phyloP scores from a whole-genome alignment of 495 filamentous ascomycete species.

The Podospora pseudocomata region DNA sequence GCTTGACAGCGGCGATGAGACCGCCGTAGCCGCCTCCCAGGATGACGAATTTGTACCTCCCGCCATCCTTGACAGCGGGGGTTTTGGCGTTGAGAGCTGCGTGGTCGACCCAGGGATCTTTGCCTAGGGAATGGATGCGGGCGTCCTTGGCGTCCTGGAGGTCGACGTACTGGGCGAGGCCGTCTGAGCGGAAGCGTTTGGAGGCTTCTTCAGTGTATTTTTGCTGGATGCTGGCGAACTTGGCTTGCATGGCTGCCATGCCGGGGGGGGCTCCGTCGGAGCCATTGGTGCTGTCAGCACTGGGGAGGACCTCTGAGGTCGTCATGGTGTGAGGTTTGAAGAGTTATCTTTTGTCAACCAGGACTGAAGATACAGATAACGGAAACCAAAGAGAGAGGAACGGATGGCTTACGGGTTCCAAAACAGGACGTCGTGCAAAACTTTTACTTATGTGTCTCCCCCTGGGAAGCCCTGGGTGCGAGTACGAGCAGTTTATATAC shows the following conservation, averaged over 20 bases:
- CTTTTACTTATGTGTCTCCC: neutral
- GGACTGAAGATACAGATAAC: neutral
- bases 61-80: conserved; percentile 25
- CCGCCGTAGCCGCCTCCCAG: conserved; percentile 54
- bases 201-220: conserved; percentile 46
- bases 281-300: neutral
- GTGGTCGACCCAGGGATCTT: conserved; percentile 49
- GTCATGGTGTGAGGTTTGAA: neutral
- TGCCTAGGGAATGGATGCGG: conserved; percentile 33
- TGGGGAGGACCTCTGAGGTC: neutral
- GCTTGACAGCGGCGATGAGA: conserved; percentile 45
- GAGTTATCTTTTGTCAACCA: neutral
- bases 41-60: conserved; percentile 44
- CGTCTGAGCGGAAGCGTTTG: conserved; percentile 46
- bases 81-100: conserved; percentile 34
- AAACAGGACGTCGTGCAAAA: neutral
- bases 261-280: too few species aligned
- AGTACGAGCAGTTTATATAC: neutral
- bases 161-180: conserved; percentile 40
- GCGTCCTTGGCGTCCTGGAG: conserved; percentile 30
- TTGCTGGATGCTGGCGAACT: conserved; percentile 31
- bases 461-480: neutral
- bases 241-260: conserved; percentile 7
- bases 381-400: neutral
- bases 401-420: neutral